Base-by-base conservation (phyloP, 2,329 filamentous ascomycete species). In the Penicillium nordicum region DNA sequence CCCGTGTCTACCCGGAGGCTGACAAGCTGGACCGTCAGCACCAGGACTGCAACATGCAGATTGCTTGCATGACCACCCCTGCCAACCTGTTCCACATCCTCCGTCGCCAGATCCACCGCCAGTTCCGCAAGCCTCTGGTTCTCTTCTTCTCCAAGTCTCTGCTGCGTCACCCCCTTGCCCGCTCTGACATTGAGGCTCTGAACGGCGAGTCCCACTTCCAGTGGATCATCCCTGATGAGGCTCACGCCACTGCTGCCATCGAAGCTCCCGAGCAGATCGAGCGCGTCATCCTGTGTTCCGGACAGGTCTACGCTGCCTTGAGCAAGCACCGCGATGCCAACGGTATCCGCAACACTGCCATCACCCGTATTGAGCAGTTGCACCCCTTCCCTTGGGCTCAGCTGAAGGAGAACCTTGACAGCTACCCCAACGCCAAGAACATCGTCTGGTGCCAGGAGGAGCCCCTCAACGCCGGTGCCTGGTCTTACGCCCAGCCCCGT, bases 21-120 rank as follows among this genome's bases (percentile, higher is more conserved):
- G 92, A 96, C 64, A 97, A 94, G 82, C 85, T 97, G 59, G 88
- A 95, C 53, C 91, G 94, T 67, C 94, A 97, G 78, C 94, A 99
- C 81, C 94, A 99, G 80, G 94, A 99, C 79, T 96, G 92, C 83
- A 99, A 99, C 81, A 96, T 99, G 87, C 94, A 99, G 80, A 89
- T 99, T 74, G 92, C 88, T 54, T 96, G 94, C 82, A 92, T 95
- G 86, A 99, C 94, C n/a, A 90, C 88, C 45, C 94, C 94, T 29
- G 84, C 93, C 63, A 99, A 99, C 78, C 77, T 95, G 74, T 99
- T 99, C 88, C 94, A 99, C 78, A 87, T 94, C 65, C 84, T 99
- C 62, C 89, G 94, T 74, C 87, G 94, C 77, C 94, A 99, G 80
- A 96, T 99, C 87, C 92, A 97, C 83, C 87, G 94, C 71, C 93